Evolutionary conservation across 140 eudicot genomes (phyloP).

Genomic region (Stevia rebaudiana): DNA sequence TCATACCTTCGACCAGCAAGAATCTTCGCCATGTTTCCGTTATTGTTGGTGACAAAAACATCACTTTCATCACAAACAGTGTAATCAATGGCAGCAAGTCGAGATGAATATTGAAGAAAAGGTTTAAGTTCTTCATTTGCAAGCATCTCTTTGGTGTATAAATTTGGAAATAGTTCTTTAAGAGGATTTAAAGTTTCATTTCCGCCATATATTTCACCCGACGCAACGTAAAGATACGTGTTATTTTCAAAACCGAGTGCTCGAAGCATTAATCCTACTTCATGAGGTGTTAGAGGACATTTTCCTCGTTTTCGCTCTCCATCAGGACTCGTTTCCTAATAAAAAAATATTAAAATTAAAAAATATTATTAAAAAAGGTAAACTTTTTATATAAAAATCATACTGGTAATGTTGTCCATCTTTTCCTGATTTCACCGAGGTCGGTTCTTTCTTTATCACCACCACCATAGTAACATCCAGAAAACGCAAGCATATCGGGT

Average conservation of each 20-base stretch:
- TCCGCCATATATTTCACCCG: constrained; percentile 97
- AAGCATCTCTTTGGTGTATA: constrained; percentile 87
- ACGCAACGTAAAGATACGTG: constrained; percentile 83
- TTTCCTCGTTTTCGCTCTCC: constrained; percentile 92
- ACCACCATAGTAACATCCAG: constrained; percentile 98
- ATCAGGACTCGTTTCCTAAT: constrained; percentile 79
- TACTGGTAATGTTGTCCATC: constrained; percentile 93
- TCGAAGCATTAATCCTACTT: constrained; percentile 88
- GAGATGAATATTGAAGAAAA: constrained; percentile 83
- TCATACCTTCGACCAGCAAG: constrained; percentile 94
- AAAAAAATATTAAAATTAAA: not conserved
- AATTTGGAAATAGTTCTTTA: constrained; percentile 80
- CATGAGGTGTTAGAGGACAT: constrained; percentile 95
- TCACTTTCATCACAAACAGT: constrained; percentile 92
- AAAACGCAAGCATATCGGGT: constrained; percentile 98
- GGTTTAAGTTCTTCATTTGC: constrained; percentile 67
- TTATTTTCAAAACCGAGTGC: constrained; percentile 83
- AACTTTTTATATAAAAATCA: constrained; percentile 25
- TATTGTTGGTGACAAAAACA: constrained; percentile 87
- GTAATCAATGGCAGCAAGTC: constrained; percentile 91
- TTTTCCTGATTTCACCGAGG: constrained; percentile 91
- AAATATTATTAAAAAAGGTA: not conserved
- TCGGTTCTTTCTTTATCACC: constrained; percentile 96
- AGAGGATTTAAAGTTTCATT: constrained; percentile 86
- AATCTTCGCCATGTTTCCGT: constrained; percentile 96